Conservation (phyloP, 2,329 filamentous ascomycete genomes). For the Fusarium sp. region DNA sequence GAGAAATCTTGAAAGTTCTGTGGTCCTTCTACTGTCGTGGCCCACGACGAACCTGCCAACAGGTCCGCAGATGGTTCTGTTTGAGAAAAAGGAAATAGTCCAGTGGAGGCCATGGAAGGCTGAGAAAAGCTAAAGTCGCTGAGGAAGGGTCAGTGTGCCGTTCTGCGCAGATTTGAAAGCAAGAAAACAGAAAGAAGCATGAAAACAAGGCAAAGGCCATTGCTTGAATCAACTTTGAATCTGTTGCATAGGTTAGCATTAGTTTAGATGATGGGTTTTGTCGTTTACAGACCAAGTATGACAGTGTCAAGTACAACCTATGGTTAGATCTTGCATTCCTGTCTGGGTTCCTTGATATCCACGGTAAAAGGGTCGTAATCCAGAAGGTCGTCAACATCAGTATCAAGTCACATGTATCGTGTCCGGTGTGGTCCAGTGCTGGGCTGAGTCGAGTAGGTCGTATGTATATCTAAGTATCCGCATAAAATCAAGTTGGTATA, state of each 20-base stretch:
- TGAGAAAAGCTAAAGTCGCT: constrained; percentile 69
- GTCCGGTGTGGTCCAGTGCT: constrained; percentile 25
- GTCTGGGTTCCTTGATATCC: constrained; percentile 31
- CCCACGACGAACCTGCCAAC: constrained; percentile 66
- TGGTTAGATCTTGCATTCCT: constrained; percentile 36
- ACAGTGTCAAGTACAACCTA: constrained; percentile 15
- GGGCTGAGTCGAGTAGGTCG: not conserved
- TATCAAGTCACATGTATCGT: constrained; percentile 28
- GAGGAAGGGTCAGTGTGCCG: constrained; percentile 66
- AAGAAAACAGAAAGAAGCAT: constrained; percentile 48
- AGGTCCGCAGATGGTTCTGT: constrained; percentile 69
- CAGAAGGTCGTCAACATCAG: constrained; percentile 22
- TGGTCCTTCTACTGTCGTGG: constrained; percentile 67
- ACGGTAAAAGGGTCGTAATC: not conserved
- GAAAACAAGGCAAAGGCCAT: constrained; percentile 43
- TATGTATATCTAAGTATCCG: constrained; percentile 23
- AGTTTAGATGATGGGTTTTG: constrained; percentile 17
- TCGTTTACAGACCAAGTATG: constrained; percentile 47
- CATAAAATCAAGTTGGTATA: constrained; percentile 41
- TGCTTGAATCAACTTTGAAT: constrained; percentile 68
- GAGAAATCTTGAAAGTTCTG: constrained; percentile 69
- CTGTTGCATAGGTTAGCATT: constrained; percentile 53
- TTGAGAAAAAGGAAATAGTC: constrained; percentile 69
- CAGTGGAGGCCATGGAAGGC: constrained; percentile 60
- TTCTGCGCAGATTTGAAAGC: constrained; percentile 57